Percentiles rank a stretch among this genome's conserved stretches.
These are phyloP conservation scores for Phytophthora syringae DNA, from an alignment of 352 stramenopile genomes.

Conservation along the genomic window DNA sequence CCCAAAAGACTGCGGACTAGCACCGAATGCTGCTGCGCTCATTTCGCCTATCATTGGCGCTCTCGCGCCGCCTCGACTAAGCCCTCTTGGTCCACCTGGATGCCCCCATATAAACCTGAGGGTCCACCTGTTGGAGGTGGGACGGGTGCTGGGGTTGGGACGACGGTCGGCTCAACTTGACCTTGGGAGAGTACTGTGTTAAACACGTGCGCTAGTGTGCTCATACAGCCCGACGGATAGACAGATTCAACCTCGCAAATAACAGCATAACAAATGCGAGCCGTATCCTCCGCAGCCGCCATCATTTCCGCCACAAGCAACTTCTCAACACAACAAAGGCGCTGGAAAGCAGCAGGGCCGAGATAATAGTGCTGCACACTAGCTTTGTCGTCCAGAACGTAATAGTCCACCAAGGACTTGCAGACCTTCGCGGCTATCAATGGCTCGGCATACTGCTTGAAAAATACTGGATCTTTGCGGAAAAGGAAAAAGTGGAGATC, in stretches of 20 bases:
- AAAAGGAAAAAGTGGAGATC: constrained; percentile 69
- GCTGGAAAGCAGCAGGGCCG: constrained; percentile 32
- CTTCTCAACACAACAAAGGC: constrained; percentile 48
- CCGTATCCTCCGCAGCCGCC: constrained; percentile 13
- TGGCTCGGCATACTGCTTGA: constrained; percentile 41
- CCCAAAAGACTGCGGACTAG: constrained; percentile 7
- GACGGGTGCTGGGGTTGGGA: background rate
- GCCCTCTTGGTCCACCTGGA: background rate
- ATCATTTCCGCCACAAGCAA: constrained; percentile 47
- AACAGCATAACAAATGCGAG: constrained; percentile 39
- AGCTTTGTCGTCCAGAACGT: constrained; percentile 44
- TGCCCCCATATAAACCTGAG: no score
- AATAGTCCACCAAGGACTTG: constrained; percentile 66
- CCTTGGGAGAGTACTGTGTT: constrained; percentile 41
- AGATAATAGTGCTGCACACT: constrained; percentile 37
- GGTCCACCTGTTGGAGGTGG: background rate
- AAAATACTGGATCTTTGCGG: constrained; percentile 58
- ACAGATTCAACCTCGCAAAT: constrained; percentile 35
- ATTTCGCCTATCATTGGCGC: constrained; percentile 3
- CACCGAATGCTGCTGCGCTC: background rate
- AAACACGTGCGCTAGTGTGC: constrained; percentile 32
- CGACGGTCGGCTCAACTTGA: constrained; percentile 21
- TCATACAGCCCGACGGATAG: constrained; percentile 16
- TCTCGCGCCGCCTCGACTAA: background rate
- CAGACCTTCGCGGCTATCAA: constrained; percentile 49